These are phyloP conservation scores for Theobroma grandiflorum DNA, from an alignment of 441 rosid genomes.

Conservation along the genomic window DNA sequence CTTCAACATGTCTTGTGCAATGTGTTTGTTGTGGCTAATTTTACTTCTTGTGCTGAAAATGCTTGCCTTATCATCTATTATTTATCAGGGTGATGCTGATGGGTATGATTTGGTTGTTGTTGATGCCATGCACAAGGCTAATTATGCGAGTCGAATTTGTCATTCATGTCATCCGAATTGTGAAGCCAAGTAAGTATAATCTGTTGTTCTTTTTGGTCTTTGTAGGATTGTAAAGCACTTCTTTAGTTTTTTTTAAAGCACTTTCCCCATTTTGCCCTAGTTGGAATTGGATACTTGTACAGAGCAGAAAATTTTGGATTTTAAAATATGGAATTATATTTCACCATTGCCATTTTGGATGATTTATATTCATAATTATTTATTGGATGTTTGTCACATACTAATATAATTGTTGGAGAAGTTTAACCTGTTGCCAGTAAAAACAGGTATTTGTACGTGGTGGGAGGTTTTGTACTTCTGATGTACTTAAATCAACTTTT, in stretches of 20 bases:
- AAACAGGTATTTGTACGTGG: background rate
- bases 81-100: conserved; percentile 95
- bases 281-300: background rate
- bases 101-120: conserved; percentile 99
- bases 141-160: conserved; percentile 99
- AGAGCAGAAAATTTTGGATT: background rate
- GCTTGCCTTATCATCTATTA: conserved; percentile 34
- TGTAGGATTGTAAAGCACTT: background rate
- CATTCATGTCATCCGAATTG: conserved; percentile 99
- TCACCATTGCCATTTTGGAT: background rate
- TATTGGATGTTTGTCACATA: background rate
- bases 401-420: background rate
- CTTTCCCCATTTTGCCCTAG: background rate
- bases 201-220: conserved; percentile 27
- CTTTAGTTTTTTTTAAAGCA: background rate
- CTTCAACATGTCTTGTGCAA: conserved; percentile 24
- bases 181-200: conserved; percentile 89
- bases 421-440: background rate
- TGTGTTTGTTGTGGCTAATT: conserved; percentile 15
- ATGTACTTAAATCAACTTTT: background rate
- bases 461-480: conserved; percentile 3
- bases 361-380: background rate
- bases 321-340: background rate
- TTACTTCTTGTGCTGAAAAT: conserved; percentile 23
- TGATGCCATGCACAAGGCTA: conserved; percentile 99